Base-by-base conservation (phyloP, 148 eudicot species). In the Chenopodium quinoa region DNA sequence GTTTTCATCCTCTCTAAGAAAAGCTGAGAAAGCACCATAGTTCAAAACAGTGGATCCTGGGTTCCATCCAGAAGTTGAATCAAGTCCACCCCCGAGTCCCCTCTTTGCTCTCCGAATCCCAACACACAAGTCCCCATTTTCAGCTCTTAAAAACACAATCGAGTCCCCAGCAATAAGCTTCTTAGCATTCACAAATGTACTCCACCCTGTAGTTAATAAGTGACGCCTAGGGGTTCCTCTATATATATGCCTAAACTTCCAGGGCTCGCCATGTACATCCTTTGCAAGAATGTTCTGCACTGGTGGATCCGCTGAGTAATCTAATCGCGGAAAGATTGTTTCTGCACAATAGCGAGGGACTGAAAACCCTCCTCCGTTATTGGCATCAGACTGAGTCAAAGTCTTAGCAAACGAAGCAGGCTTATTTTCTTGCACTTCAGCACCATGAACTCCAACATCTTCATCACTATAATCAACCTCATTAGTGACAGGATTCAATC, bases 331-430 rank as follows among this genome's bases (percentile, higher is more conserved):
- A 80, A 95, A 95, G 50, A 95, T 95, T 0, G 98, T 93, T 80
- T 95, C 99, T 0, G 99, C 99, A 80, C 99, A 95, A 75, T 95
- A 93, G 23, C 98, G 85, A 0, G 99, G 99, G 13, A 95, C 99
- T 0, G 99, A 95, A 76, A 95, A 95, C 13, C 99, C 99, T 40
- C 99, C 99, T 76, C 99, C 99, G 71, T 95, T 95, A 71, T 95
- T 95, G 0, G 98, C 99, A 78, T 95, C 99, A 0, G 97, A 93
- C 50, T 95, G 99, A 1, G 99, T 95, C 81, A 95, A 83, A 1
- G 99, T 95, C 84, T 95, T 95, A 0, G 99, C 99, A 82, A 95
- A 95, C 1, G 97, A 93, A 31, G 89, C 80, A 27, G 98, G 97
- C 79, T 93, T 95, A 64, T 80, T 88, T 22, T 90, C 93, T 32